Evolutionary conservation across 192 early-diverging fungal species (phyloP).

Genomic region (Rhizophagus sp.): DNA sequence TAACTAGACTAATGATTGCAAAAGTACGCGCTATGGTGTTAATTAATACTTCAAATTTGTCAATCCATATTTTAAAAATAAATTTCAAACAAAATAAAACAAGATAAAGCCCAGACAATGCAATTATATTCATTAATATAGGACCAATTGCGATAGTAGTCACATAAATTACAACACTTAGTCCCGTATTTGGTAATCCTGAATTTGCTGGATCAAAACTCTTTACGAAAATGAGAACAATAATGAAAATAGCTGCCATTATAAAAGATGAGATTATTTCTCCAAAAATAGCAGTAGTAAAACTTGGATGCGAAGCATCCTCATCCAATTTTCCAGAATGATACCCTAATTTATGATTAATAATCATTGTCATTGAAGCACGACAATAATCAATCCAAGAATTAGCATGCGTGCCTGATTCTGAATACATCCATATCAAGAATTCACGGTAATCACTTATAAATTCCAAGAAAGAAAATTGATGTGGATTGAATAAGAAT

Average conservation of each 20-base stretch:
- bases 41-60: constrained; percentile 73
- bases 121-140: constrained; percentile 67
- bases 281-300: constrained; percentile 59
- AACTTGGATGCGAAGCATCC: constrained; percentile 67
- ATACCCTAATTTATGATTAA: constrained; percentile 76
- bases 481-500: constrained; percentile 88
- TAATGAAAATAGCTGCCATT: constrained; percentile 60
- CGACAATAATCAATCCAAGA: constrained; percentile 82
- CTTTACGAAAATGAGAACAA: constrained; percentile 69
- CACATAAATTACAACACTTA: constrained; percentile 60
- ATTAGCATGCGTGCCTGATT: constrained; percentile 67
- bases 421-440: constrained; percentile 80
- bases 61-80: constrained; percentile 58
- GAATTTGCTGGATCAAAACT: constrained; percentile 48
- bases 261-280: constrained; percentile 73
- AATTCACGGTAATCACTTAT: constrained; percentile 80
- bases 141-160: constrained; percentile 68
- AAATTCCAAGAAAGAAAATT: constrained; percentile 80
- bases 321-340: constrained; percentile 59
- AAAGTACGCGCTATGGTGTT: constrained; percentile 65
- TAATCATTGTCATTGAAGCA: constrained; percentile 68
- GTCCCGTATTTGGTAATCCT: constrained; percentile 32
- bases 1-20: constrained; percentile 63
- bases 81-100: constrained; percentile 66
- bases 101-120: constrained; percentile 61